Percentiles rank a stretch among this genome's conserved stretches.
Evolutionary conservation across 441 rosid genomes (phyloP).

Genomic region (Gossypium schwendimanii): DNA sequence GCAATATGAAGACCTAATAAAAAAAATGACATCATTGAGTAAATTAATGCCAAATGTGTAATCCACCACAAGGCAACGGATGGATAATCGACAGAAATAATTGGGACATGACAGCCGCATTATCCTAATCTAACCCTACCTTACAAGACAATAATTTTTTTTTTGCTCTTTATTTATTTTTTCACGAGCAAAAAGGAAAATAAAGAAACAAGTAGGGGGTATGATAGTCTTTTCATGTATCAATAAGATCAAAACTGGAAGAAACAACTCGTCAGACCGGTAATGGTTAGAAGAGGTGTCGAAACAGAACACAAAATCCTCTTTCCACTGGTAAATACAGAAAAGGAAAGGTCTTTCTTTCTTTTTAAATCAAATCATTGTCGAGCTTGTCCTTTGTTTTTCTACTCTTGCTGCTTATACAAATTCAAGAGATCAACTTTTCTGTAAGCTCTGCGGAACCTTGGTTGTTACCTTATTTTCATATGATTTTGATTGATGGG

Average conservation of each 20-base stretch:
- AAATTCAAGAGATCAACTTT: constrained; percentile 1
- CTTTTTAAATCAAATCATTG: background rate
- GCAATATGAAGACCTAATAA: fast-evolving
- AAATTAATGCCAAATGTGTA: background rate
- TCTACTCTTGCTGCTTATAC: background rate
- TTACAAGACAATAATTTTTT: background rate
- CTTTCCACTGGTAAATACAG: constrained; percentile 6
- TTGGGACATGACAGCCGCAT: background rate
- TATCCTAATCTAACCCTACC: background rate
- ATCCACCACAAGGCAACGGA: background rate
- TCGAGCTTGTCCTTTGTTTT: background rate
- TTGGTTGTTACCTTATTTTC: background rate
- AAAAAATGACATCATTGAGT: background rate
- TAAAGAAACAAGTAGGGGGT: background rate
- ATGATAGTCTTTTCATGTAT: background rate
- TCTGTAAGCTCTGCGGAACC: constrained; percentile 4
- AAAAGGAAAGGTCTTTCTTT: background rate
- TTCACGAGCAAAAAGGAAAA: background rate
- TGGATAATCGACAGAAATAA: background rate
- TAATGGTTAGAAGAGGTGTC: background rate
- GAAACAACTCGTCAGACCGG: constrained; percentile 22
- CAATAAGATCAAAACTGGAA: background rate
- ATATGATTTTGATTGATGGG: background rate
- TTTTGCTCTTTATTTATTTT: background rate
- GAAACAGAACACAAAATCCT: constrained; percentile 12